phyloP scores from a whole-genome alignment of 2,329 filamentous ascomycete species.

The Botrytis squamosa region DNA sequence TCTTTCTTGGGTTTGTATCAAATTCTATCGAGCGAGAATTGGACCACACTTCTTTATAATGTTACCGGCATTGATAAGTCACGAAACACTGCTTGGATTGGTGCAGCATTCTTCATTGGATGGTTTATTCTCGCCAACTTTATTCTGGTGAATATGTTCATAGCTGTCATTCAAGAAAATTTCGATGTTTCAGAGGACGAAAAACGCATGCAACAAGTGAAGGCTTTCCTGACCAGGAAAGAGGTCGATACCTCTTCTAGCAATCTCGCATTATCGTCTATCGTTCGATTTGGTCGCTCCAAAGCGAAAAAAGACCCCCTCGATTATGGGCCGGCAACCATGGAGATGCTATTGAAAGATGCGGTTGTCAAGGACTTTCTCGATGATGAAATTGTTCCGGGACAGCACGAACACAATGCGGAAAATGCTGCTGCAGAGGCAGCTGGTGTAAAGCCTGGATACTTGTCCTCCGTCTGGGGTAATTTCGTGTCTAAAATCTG shows the following conservation, averaged over 20 bases:
- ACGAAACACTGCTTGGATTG: conserved; percentile 83
- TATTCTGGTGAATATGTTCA: conserved; percentile 99
- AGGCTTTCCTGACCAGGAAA: conserved; percentile 88
- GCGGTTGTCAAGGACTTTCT: conserved; percentile 93
- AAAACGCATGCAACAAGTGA: conserved; percentile 94
- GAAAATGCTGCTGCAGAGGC: conserved; percentile 35
- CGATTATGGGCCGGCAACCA: conserved; percentile 85
- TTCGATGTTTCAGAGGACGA: conserved; percentile 99
- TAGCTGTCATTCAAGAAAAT: conserved; percentile 99
- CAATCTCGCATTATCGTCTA: conserved; percentile 73
- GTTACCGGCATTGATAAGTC: conserved; percentile 67
- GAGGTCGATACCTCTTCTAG: conserved; percentile 71
- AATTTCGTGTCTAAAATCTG: conserved; percentile 56
- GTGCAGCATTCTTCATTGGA: conserved; percentile 82
- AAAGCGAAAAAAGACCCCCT: conserved; percentile 73
- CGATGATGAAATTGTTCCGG: conserved; percentile 63
- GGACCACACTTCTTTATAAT: conserved; percentile 84
- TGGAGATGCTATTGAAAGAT: conserved; percentile 96
- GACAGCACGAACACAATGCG: conserved; percentile 40
- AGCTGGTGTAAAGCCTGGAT: conserved; percentile 53
- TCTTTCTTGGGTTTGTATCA: conserved; percentile 98
- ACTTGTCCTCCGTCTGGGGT: conserved; percentile 61
- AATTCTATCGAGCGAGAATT: conserved; percentile 92
- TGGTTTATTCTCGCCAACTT: conserved; percentile 97
- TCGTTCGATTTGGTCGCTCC: conserved; percentile 62